Evolutionary conservation across 148 eudicot genomes (phyloP).

Genomic region (Arctostaphylos glauca): DNA sequence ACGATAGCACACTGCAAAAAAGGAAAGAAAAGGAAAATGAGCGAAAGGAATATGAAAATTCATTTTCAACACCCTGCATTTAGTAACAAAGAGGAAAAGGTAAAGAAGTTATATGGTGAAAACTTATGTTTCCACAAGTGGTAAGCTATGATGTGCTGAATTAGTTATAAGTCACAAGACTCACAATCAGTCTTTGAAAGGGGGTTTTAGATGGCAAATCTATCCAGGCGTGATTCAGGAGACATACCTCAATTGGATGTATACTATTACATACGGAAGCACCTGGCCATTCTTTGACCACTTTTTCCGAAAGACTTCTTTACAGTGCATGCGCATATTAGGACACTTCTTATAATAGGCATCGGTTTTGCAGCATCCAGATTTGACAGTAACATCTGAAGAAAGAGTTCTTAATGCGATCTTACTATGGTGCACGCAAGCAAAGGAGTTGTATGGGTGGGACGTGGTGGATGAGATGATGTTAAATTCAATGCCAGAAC

Average conservation of each 20-base stretch:
- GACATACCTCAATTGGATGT: background rate
- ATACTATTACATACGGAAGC: background rate
- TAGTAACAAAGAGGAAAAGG: background rate
- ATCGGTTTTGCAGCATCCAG: conserved; percentile 79
- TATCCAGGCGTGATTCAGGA: background rate
- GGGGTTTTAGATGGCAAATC: background rate
- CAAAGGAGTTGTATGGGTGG: conserved; percentile 62
- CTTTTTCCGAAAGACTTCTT: background rate
- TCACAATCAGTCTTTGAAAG: background rate
- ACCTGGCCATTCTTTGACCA: background rate
- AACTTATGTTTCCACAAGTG: background rate
- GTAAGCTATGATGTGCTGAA: background rate
- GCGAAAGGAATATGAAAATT: background rate
- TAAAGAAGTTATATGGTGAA: background rate
- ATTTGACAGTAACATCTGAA: conserved; percentile 89
- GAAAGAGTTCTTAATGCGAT: conserved; percentile 87
- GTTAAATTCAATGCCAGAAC: conserved; percentile 50
- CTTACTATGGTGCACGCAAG: conserved; percentile 68
- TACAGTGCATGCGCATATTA: conserved; percentile 10
- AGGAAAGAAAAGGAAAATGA: background rate
- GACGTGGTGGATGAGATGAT: conserved; percentile 60
- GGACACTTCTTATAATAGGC: conserved; percentile 18
- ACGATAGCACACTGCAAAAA: background rate
- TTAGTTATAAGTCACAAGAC: too few species aligned
- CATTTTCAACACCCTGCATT: background rate